Evolutionary conservation across 2,329 filamentous ascomycete genomes (phyloP).

Genomic region (Cladosporium cucumerinum): DNA sequence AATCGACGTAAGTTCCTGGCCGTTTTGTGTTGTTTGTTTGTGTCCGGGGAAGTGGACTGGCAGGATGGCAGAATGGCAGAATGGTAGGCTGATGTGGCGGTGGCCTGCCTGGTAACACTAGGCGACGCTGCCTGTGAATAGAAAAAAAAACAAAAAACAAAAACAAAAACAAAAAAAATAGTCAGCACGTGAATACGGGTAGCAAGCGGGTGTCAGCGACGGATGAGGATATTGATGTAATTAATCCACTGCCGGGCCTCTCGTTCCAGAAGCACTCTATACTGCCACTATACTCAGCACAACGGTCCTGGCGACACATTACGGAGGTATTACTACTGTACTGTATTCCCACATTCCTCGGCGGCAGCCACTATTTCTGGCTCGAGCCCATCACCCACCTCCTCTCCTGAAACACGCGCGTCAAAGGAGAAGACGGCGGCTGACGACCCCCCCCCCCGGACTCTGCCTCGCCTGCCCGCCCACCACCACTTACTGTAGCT

Average conservation of each 20-base stretch:
- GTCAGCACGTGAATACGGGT: not conserved
- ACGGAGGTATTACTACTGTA: no score
- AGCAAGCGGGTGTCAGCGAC: not conserved
- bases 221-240: not conserved
- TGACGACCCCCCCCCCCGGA: not conserved
- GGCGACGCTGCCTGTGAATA: not conserved
- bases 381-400: not conserved
- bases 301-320: constrained; percentile 1
- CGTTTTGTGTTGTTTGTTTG: not conserved
- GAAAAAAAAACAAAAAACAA: not conserved
- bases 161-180: not conserved
- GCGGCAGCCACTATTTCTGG: not conserved
- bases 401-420: not conserved
- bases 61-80: not conserved
- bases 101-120: not conserved
- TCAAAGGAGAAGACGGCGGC: not conserved
- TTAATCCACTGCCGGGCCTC: not conserved
- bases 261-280: constrained; percentile 3
- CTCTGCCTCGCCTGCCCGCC: no score
- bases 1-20: not conserved
- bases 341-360: not conserved
- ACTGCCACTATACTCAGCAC: not conserved
- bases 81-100: not conserved
- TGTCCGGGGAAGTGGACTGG: constrained; percentile 1
- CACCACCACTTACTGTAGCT: no score